Evolutionary conservation across 2,329 filamentous ascomycete species (phyloP).

Genomic region (Alternaria incomplexa): DNA sequence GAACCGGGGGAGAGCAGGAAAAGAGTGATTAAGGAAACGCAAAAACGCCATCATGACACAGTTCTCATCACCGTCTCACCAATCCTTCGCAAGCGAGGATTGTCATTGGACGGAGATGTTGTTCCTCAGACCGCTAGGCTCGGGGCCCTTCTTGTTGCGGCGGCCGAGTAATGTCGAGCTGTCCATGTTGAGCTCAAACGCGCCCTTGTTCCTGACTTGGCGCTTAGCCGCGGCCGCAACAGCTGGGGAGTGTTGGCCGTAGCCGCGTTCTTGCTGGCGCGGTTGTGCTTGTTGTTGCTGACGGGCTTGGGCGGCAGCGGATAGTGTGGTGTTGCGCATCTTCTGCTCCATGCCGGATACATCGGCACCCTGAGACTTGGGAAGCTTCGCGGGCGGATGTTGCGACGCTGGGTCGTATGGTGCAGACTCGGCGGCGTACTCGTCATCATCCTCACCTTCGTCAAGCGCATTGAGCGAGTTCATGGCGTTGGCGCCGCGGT

Average conservation of each 20-base stretch:
- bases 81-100: conserved; percentile 36
- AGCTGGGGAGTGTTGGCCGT: conserved; percentile 85
- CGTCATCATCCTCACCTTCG: conserved; percentile 69
- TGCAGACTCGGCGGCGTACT: conserved; percentile 68
- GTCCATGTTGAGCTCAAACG: conserved; percentile 90
- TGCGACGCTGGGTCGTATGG: conserved; percentile 57
- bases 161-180: conserved; percentile 88
- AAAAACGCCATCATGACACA: conserved; percentile 29
- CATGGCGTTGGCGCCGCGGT: conserved; percentile 69
- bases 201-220: conserved; percentile 78
- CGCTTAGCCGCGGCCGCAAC: conserved; percentile 84
- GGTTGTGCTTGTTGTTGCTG: conserved; percentile 52
- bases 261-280: conserved; percentile 67
- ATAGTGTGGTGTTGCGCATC: conserved; percentile 82
- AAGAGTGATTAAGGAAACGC: conserved; percentile 17
- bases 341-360: conserved; percentile 83
- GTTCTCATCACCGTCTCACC: conserved; percentile 22
- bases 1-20: background rate
- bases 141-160: conserved; percentile 58
- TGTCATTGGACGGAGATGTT: conserved; percentile 47
- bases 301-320: conserved; percentile 67
- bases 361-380: conserved; percentile 66
- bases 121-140: conserved; percentile 55
- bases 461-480: conserved; percentile 69
- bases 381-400: conserved; percentile 68